Evolutionary conservation across 1,284 basidiomycete species (phyloP).

Genomic region (Rhodofomes roseus): DNA sequence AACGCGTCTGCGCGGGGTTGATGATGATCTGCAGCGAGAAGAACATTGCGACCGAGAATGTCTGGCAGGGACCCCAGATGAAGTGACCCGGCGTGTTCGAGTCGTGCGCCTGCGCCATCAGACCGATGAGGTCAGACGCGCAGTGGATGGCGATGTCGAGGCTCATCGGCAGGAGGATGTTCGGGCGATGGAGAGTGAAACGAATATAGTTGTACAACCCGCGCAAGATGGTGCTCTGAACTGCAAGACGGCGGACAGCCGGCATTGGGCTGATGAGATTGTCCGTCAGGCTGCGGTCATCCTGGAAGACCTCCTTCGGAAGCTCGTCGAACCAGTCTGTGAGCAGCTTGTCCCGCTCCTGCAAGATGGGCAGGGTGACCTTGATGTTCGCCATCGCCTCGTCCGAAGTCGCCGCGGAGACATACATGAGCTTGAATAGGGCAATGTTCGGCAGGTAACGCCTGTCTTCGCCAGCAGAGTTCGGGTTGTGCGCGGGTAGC

Average conservation of each 20-base stretch:
- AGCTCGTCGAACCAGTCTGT: constrained; percentile 70
- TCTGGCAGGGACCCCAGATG: constrained; percentile 78
- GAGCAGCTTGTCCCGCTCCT: constrained; percentile 62
- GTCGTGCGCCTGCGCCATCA: constrained; percentile 53
- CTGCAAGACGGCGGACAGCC: constrained; percentile 58
- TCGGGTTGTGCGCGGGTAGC: constrained; percentile 62
- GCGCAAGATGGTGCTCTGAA: constrained; percentile 74
- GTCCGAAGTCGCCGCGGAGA: constrained; percentile 78
- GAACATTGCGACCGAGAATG: constrained; percentile 82
- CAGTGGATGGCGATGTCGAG: constrained; percentile 69
- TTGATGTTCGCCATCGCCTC: constrained; percentile 72
- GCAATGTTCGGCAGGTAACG: constrained; percentile 70
- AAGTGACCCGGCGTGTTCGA: constrained; percentile 75
- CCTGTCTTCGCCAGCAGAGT: constrained; percentile 53
- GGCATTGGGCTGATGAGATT: constrained; percentile 58
- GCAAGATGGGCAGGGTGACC: constrained; percentile 67
- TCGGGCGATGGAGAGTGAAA: constrained; percentile 76
- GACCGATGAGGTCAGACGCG: constrained; percentile 71
- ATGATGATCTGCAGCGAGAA: constrained; percentile 82
- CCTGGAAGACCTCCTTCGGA: constrained; percentile 66
- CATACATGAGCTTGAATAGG: constrained; percentile 68
- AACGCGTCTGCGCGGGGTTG: constrained; percentile 71
- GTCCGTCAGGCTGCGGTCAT: constrained; percentile 66
- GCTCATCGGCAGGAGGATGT: constrained; percentile 56
- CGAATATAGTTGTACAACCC: constrained; percentile 76